Percentiles rank a stretch among this genome's conserved stretches.
These are phyloP conservation scores for Escallonia herrerae DNA, from an alignment of 129 eudicot genomes.

Conservation along the genomic window DNA sequence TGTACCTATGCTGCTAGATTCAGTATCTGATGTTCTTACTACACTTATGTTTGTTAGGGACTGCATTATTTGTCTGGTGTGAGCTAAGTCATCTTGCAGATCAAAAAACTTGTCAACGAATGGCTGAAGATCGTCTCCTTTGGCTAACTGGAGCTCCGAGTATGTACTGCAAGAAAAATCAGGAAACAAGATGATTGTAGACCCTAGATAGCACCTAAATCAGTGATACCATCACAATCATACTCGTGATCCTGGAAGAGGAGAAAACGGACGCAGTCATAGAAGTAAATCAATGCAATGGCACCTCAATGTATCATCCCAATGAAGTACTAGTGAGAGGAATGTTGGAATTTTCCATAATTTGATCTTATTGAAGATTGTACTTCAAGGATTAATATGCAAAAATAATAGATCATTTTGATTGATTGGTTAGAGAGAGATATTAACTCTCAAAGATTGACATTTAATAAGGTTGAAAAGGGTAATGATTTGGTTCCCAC, in stretches of 20 bases:
- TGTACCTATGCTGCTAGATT: constrained; percentile 11
- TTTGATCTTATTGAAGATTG: no score
- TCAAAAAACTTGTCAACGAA: constrained; percentile 27
- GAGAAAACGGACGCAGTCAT: no score
- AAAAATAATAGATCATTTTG: no score
- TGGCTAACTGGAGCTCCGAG: constrained; percentile 33
- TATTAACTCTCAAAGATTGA: no score
- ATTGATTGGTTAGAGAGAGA: no score
- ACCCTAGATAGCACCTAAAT: neutral
- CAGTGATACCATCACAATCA: neutral
- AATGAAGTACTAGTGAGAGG: neutral
- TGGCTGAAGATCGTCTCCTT: constrained; percentile 31
- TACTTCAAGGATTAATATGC: no score
- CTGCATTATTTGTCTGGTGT: constrained; percentile 27
- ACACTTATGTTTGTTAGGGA: constrained; percentile 41
- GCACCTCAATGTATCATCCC: neutral
- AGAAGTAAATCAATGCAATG: no score
- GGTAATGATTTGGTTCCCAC: no score
- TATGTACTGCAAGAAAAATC: constrained; percentile 24
- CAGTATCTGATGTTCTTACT: constrained; percentile 24
- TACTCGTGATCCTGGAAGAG: no score
- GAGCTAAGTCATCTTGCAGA: constrained; percentile 35
- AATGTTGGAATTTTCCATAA: no score
- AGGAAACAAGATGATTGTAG: neutral
- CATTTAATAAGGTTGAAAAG: no score